Evolutionary conservation across 768 basidiomycete species (phyloP), one percentile per base, ranked within the genome.

Genomic region (Suillus fuscotomentosus): DNA sequence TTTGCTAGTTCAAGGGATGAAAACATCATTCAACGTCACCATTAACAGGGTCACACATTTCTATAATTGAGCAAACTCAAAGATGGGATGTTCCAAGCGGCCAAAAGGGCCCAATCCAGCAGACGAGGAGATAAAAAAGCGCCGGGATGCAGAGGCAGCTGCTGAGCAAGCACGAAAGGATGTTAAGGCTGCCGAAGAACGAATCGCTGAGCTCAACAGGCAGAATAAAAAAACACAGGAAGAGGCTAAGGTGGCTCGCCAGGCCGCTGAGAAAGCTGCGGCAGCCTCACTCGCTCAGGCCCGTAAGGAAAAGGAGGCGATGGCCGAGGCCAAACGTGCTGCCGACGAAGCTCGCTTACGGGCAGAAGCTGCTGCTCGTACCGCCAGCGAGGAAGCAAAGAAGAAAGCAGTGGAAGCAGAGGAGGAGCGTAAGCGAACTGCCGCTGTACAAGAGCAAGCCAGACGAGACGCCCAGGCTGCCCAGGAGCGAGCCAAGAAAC

Each of bases 391-490:
- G 9, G 55, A 61, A 43, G 53, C 59, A 0, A 5, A 56, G 15
- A 20, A 43, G 20, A 38, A 63, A 9, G 43, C 36, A 5, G 20
- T 2, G 15, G 22, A 68, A n/a, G 66, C 63, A 1, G 65, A 63
- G 8, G 60, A 34, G 20, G 68, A 67, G 1, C 67, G 67, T 2
- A 34, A 67, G 24, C 34, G 20, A 22, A 67, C 68, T 9, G 60
- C 27, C 0, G 34, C 3, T 3, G 47, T 63, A 9, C 70, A 67
- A 50, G 60, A 65, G 1, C 65, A 65, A 11, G 71, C 68, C 5
- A 48, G 60, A 13, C 31, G n/a, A 15, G 60, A 65, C 1, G 64
- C 63, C 0, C 50, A 53, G 24, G 61, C 48, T 11, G 71, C 71
- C 14, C 54, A 50, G 10, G 63, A 67, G 24, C 66, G 62, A 45